These are phyloP conservation scores for Phycomyces nitens DNA, from an alignment of 192 early-diverging fungal genomes.

Conservation along the genomic window DNA sequence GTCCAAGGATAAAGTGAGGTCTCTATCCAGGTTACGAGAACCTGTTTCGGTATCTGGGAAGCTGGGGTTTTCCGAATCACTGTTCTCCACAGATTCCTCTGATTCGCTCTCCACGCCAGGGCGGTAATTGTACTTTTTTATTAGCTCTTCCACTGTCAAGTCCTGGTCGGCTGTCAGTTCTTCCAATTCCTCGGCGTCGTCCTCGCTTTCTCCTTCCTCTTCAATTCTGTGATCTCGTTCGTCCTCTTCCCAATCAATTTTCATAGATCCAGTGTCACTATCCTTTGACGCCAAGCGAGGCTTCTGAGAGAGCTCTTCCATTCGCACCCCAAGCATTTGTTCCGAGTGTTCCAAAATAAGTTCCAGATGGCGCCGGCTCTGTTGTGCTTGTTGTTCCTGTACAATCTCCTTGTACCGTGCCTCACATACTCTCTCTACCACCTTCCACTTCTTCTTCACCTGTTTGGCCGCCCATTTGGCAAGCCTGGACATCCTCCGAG, in stretches of 20 bases:
- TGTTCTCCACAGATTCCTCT: not conserved
- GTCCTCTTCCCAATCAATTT: slow-evolving; percentile 15
- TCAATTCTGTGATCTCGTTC: slow-evolving; percentile 23
- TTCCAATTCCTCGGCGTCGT: slow-evolving; percentile 43
- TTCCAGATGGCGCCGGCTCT: slow-evolving; percentile 65
- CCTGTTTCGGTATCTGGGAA: no score
- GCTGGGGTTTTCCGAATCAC: not conserved
- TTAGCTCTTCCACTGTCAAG: slow-evolving; percentile 54
- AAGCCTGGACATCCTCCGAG: slow-evolving; percentile 42
- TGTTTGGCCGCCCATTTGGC: slow-evolving; percentile 67
- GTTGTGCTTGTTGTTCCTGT: slow-evolving; percentile 54
- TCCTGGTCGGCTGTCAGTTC: slow-evolving; percentile 62
- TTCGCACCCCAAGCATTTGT: slow-evolving; percentile 61
- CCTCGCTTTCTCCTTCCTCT: slow-evolving; percentile 29
- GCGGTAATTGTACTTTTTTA: slow-evolving; percentile 48
- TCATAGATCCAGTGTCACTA: slow-evolving; percentile 3
- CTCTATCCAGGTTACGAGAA: not conserved
- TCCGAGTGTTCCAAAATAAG: slow-evolving; percentile 72
- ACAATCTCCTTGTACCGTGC: slow-evolving; percentile 57
- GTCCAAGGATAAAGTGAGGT: slow-evolving; percentile 2
- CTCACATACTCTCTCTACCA: slow-evolving; percentile 55
- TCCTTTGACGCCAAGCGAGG: slow-evolving; percentile 6
- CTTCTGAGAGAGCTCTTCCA: slow-evolving; percentile 18
- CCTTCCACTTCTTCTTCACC: slow-evolving; percentile 70
- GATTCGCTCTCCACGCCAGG: slow-evolving; percentile 16